Percentiles rank a stretch among this genome's conserved stretches.
Conservation (phyloP, 2,329 filamentous ascomycete species). For the Nannizzia gypsea region DNA sequence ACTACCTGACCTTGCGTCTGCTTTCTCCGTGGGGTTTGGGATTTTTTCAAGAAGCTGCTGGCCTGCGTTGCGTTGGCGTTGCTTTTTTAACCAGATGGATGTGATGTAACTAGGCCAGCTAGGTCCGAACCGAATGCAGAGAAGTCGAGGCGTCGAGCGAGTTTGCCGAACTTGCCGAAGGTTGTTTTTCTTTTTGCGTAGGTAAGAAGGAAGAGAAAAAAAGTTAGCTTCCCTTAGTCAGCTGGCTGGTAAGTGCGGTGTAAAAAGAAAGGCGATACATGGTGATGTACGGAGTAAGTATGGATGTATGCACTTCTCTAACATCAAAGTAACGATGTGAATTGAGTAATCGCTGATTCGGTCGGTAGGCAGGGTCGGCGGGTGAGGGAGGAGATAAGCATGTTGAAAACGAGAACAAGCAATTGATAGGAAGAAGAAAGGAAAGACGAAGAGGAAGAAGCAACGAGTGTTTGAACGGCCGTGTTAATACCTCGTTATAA, state of each 20-base stretch:
- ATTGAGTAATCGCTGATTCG: too few relatives aligned
- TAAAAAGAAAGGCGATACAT: neutral
- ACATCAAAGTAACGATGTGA: too few relatives aligned
- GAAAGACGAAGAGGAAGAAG: neutral
- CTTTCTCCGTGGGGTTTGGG: neutral
- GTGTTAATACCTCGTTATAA: neutral
- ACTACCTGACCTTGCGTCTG: too few relatives aligned
- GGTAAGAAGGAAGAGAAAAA: neutral
- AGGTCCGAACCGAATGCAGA: too few relatives aligned
- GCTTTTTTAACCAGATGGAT: too few relatives aligned
- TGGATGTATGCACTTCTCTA: too few relatives aligned
- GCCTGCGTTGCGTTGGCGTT: too few relatives aligned
- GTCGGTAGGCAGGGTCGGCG: neutral
- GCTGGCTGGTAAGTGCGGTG: neutral
- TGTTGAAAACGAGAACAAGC: too few relatives aligned
- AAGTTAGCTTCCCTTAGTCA: neutral
- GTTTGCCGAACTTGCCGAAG: slow-evolving; percentile 4
- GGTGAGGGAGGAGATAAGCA: neutral
- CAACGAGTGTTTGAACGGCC: neutral
- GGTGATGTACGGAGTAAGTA: too few relatives aligned
- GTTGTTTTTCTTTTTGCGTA: too few relatives aligned
- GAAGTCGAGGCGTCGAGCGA: neutral
- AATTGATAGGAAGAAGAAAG: neutral
- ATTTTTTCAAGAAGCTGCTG: neutral
- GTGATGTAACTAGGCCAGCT: too few relatives aligned